Base-by-base conservation (phyloP, 2,329 filamentous ascomycete species). In the Cladophialophora bantiana region DNA sequence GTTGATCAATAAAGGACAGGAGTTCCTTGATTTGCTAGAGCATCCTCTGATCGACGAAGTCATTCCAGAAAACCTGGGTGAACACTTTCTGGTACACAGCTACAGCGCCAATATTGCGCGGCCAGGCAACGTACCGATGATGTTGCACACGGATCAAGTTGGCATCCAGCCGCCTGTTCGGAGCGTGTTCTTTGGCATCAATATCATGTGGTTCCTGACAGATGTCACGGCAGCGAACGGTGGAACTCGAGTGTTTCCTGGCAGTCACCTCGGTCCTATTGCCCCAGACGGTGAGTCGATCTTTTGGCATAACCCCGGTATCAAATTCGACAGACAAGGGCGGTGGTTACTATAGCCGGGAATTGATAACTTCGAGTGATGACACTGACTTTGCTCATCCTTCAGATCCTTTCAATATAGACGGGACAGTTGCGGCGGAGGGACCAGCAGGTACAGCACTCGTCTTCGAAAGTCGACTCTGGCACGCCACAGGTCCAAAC, bases 401-500 rank as follows among this genome's bases (percentile, higher is more conserved):
- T 31, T 20, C 10, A 50, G 45, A 67, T 36, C 66, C 66, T 40
- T 68, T 61, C 57, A 65, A 65, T 31, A 53, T 62, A 20, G 66
- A 65, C 52, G 66, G 58, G 7, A 62, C 62, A 9, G 48, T 68
- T 9, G 61, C 62, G 4, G 67, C 67, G 4, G 64, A 67, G 31
- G 67, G 64, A 10, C 59, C 57, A 10, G 67, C 64, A 18, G 64
- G 67, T 4, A 69, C 67, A 40, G 53, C 57, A 7, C 34, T 69
- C n/a, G 67, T 66, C 10, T 68, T 66, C 18, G 66, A 68, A 42
- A 68, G 64, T 42, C 42, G 63, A 13, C 55, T 66, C 12, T 69
- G 64, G 67, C 64, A 69, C 59, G 64, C 64, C 15, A 69, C 67
- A 10, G 67, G 67, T 6, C 48, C 64, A 7, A 69, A 69, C 62